Percentiles rank a stretch among this genome's conserved stretches.
Evolutionary conservation across 768 basidiomycete genomes (phyloP).

Genomic region (Mycena sanguinolenta): DNA sequence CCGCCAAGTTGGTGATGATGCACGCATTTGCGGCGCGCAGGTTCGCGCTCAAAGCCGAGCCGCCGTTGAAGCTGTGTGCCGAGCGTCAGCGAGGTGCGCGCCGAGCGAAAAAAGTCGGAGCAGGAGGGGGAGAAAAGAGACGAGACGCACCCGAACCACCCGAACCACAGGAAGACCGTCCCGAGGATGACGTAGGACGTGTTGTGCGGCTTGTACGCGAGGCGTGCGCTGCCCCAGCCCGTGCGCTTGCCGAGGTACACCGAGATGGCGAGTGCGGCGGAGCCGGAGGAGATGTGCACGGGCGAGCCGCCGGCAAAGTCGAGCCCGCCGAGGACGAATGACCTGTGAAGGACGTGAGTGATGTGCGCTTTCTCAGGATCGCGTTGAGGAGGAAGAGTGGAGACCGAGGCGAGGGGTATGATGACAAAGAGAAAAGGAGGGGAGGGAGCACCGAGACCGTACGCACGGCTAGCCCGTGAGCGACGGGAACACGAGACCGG

Average conservation of each 20-base stretch:
- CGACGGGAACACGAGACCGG: too few relatives aligned
- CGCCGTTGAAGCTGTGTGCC: slow-evolving; percentile 22
- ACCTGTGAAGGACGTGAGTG: too few relatives aligned
- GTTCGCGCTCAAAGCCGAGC: slow-evolving; percentile 19
- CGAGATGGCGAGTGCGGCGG: slow-evolving; percentile 72
- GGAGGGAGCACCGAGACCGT: too few relatives aligned
- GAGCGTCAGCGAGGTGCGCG: background rate
- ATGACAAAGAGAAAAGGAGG: too few relatives aligned
- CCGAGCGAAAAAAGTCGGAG: background rate
- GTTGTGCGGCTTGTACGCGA: slow-evolving; percentile 67
- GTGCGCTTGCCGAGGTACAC: slow-evolving; percentile 74
- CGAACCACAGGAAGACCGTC: slow-evolving; percentile 74
- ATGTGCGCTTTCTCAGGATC: too few relatives aligned
- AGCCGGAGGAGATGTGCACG: slow-evolving; percentile 78
- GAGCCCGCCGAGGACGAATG: slow-evolving; percentile 67
- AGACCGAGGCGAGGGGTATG: too few relatives aligned
- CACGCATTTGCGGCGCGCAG: slow-evolving; percentile 22
- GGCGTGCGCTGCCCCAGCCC: slow-evolving; percentile 72
- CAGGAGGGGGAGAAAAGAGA: background rate
- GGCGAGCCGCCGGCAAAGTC: slow-evolving; percentile 80
- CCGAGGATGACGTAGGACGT: slow-evolving; percentile 75
- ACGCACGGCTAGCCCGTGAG: too few relatives aligned
- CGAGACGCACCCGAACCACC: slow-evolving; percentile 48
- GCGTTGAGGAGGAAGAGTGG: background rate
- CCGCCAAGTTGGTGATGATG: slow-evolving; percentile 24